Conservation (phyloP, 305 asterid genomes). For the Caryopteris hybrid region DNA sequence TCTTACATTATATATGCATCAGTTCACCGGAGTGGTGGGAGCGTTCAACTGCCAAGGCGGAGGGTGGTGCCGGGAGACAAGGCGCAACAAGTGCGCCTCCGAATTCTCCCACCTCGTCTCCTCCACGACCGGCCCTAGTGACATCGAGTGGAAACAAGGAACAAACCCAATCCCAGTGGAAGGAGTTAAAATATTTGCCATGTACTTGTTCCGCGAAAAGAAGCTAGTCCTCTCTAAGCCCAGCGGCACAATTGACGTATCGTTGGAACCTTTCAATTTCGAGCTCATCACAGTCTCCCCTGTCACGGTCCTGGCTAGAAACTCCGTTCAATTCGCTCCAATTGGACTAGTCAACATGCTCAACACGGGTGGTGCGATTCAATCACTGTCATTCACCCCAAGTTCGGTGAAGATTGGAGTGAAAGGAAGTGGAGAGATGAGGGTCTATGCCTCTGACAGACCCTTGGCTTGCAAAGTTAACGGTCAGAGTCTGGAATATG, state of each 20-base stretch:
- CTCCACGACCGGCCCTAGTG: slow-evolving; percentile 43
- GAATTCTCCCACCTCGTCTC: slow-evolving; percentile 47
- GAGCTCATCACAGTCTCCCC: slow-evolving; percentile 70
- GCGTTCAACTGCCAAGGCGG: slow-evolving; percentile 92
- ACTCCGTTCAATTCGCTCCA: slow-evolving; percentile 52
- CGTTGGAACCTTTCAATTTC: slow-evolving; percentile 34
- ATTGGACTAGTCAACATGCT: slow-evolving; percentile 79
- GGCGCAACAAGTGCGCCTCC: slow-evolving; percentile 70
- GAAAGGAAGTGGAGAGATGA: slow-evolving; percentile 67
- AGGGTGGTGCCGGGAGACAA: slow-evolving; percentile 67
- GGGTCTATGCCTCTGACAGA: slow-evolving; percentile 48
- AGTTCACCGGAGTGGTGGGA: slow-evolving; percentile 79
- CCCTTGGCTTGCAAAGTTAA: slow-evolving; percentile 44
- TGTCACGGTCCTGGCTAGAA: slow-evolving; percentile 20
- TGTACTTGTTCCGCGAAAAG: slow-evolving; percentile 48
- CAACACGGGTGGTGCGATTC: slow-evolving; percentile 72
- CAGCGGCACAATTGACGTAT: slow-evolving; percentile 23
- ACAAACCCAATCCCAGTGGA: slow-evolving; percentile 33
- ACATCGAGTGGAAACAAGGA: slow-evolving; percentile 75
- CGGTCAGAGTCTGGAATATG: slow-evolving; percentile 31
- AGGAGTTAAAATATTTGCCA: slow-evolving; percentile 44
- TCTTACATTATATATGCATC: not conserved
- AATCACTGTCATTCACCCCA: slow-evolving; percentile 20
- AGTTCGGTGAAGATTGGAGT: slow-evolving; percentile 40
- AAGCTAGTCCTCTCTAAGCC: slow-evolving; percentile 46